Base-by-base conservation (phyloP, 1,139 yeast species). In the Geotrichum aggregatum region DNA sequence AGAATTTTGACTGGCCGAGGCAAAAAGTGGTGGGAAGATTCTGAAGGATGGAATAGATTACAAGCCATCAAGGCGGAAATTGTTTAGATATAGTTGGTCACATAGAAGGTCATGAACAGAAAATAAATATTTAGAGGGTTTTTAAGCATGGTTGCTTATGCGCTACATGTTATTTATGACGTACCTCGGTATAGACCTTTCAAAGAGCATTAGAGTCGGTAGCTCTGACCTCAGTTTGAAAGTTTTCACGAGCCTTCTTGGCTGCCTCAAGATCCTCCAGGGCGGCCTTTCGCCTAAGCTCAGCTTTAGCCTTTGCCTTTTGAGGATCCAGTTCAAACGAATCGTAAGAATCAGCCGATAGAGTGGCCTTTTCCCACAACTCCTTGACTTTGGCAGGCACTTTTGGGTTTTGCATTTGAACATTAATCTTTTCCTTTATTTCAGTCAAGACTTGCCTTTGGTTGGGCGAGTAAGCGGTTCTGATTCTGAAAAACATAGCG, bases 1-100 rank as follows among this genome's bases (percentile, higher is more conserved):
- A 76, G 95, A 61, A 78, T 88, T 1, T 72, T 89, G 58, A 77
- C 86, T 79, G 84, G 94, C 24, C 85, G 84, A 63, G 96, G 96
- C 14, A 84, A 79, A 62, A 73, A 76, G 31, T 78, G 76, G 63
- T 88, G 95, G 96, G 91, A 87, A 63, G 91, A 79, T 58, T 75
- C 86, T 1, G 82, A 78, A 34, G 95, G 89, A 1, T 89, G 94
- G 88, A 80, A 82, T 39, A 75, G 74, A 54, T 70, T 91, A 52
- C 69, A 73, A 54, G 78, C 76, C 33, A 63, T 85, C 63, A 83
- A 83, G 67, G 74, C 72, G 39, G 77, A 76, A 40, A 39, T 36
- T 40, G 28, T 24, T 24, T 24, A 24, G n/a, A n/a, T n/a, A n/a
- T n/a, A n/a, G 35, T 33, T 18, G 30, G 28, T 40, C 26, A 19